Base-by-base conservation (phyloP, 805 yeast genomes). In the Yarrowia phangngaensis region DNA sequence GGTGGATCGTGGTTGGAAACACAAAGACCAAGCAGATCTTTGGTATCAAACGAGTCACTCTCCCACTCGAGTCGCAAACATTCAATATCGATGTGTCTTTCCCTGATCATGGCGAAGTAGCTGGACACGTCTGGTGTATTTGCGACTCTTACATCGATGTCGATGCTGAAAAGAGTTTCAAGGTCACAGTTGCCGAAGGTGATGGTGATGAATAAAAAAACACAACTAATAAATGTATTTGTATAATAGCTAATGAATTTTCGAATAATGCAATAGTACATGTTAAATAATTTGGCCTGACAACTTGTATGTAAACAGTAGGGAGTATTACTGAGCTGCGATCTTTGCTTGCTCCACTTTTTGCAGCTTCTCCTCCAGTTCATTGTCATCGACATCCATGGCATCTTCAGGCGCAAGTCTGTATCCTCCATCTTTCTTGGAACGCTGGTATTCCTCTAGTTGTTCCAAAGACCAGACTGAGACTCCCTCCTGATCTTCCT, bases 141-240 rank as follows among this genome's bases (percentile, higher is more conserved):
- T 84, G 96, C 66, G 97, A 89, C 59, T 81, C 95, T 0, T 90
- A 89, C 58, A 59, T 86, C n/a, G 97, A 89, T 60, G 94, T 88
- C 2, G 98, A 90, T 61, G 85, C 84, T 62, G 95, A 90, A 65
- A 73, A 80, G 17, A 63, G 70, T 8, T 68, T 83, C 40, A 75
- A 72, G 15, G 55, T 61, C 20, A 52, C 51, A 4, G 64, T 58
- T 15, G 32, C 17, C 11, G 45, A 38, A 19, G 45, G 45, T n/a
- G 45, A 38, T 14, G 55, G 41, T 12, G 57, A 52, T 19, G 60
- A 54, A n/a, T 57, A 55, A 20, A 57, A 50, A n/a, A 58, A 53
- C n/a, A n/a, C n/a, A n/a, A n/a, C n/a, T n/a, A n/a, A n/a, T n/a
- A n/a, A n/a, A n/a, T n/a, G n/a, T n/a, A n/a, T n/a, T n/a, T n/a